Percentiles rank a stretch among this genome's conserved stretches.
phyloP scores from a whole-genome alignment of 306 rosid genomes.

The Begonia fuchsioides region DNA sequence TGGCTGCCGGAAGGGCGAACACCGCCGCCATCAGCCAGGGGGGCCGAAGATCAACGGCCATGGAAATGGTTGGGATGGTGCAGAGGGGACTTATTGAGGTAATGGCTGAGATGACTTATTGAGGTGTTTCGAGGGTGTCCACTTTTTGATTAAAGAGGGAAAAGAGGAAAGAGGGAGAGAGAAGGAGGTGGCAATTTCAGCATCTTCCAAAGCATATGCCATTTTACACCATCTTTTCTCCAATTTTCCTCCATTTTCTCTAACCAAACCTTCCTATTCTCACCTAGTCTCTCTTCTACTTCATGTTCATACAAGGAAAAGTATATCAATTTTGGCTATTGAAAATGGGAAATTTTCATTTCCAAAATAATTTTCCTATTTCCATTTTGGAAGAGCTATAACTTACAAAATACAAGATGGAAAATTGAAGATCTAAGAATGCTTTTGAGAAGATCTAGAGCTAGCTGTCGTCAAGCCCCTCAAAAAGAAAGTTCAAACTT shows the following conservation, averaged over 20 bases:
- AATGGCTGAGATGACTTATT: conserved; percentile 49
- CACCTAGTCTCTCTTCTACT: conserved; percentile 5
- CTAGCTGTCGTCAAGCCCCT: no score
- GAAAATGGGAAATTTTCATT: no score
- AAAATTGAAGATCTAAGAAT: no score
- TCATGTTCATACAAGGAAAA: background rate
- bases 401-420: no score
- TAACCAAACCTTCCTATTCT: background rate
- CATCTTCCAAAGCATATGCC: conserved; percentile 91
- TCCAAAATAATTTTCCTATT: no score
- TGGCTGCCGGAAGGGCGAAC: conserved; percentile 2
- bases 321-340: no score
- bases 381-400: no score
- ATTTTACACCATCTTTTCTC: conserved; percentile 19
- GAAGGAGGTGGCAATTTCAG: conserved; percentile 33
- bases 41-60: conserved; percentile 13
- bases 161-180: conserved; percentile 11
- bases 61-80: conserved; percentile 22
- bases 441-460: no score
- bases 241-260: conserved; percentile 5
- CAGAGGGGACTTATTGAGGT: conserved; percentile 62
- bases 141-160: conserved; percentile 25
- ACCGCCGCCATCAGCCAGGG: conserved; percentile 18
- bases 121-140: conserved; percentile 21
- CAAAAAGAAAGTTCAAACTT: no score